Evolutionary conservation across 177 flowering plant species (phyloP).

Genomic region (Vitis hybrid): DNA sequence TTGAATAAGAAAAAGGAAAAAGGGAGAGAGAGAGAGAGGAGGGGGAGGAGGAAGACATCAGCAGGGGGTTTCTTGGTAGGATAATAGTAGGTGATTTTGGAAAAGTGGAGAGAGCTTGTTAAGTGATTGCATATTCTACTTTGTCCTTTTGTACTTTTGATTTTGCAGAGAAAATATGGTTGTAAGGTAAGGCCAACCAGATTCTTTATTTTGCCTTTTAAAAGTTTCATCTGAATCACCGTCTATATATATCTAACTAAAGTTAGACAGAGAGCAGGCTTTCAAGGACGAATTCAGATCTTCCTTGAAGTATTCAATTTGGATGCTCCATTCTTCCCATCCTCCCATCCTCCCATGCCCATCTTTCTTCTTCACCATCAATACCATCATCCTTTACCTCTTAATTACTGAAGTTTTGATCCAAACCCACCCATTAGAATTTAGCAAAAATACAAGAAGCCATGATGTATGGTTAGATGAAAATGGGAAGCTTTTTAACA

Average conservation of each 20-base stretch:
- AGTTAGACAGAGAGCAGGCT: constrained; percentile 8
- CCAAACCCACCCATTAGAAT: no score
- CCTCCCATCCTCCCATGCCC: neutral
- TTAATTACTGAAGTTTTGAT: no score
- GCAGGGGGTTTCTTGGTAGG: constrained; percentile 35
- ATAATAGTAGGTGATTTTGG: constrained; percentile 37
- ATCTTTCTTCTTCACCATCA: no score
- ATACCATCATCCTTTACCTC: no score
- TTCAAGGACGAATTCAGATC: constrained; percentile 30
- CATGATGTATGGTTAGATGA: no score
- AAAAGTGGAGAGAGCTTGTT: constrained; percentile 36
- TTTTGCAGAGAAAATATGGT: constrained; percentile 2
- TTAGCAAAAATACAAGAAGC: no score
- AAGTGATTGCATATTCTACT: constrained; percentile 40
- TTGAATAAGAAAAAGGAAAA: neutral
- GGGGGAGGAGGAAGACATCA: constrained; percentile 7
- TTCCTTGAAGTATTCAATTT: constrained; percentile 28
- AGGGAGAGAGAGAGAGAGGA: neutral
- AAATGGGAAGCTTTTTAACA: neutral
- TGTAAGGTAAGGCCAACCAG: neutral
- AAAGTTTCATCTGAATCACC: constrained; percentile 9
- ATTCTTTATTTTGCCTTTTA: constrained; percentile 12
- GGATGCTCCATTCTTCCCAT: constrained; percentile 1
- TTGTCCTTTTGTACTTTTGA: constrained; percentile 27
- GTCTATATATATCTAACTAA: constrained; percentile 10